phyloP scores from a whole-genome alignment of 176 grass and related monocot genomes.

The Rhynchospora tenuis region DNA sequence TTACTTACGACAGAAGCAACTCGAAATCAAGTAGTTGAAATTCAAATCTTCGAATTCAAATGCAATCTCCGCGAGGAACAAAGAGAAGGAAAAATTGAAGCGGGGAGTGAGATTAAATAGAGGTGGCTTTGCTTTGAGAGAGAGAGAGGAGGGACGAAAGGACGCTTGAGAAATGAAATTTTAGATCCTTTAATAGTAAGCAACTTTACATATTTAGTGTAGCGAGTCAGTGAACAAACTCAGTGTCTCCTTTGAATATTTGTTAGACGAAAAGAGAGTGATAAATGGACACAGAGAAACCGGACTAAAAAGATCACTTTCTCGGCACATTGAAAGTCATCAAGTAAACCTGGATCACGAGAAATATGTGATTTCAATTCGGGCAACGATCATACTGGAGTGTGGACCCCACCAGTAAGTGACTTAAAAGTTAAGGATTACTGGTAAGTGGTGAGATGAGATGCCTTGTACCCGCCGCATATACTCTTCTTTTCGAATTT shows the following conservation, averaged over 20 bases:
- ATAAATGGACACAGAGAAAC: neutral
- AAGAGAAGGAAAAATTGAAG: neutral
- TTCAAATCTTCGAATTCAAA: neutral
- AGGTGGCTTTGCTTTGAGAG: neutral
- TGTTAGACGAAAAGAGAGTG: neutral
- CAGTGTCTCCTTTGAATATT: neutral
- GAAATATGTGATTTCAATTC: neutral
- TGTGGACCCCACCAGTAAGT: neutral
- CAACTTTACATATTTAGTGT: neutral
- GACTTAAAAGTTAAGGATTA: neutral
- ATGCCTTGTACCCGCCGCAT: neutral
- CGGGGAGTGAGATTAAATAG: conserved; percentile 22
- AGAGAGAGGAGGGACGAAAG: neutral
- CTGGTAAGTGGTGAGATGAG: neutral
- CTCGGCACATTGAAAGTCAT: neutral
- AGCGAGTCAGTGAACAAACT: neutral
- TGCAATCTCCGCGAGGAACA: neutral
- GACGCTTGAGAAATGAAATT: neutral
- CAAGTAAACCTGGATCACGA: neutral
- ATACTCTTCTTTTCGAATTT: neutral
- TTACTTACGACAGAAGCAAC: conserved; percentile 22
- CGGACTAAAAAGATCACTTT: neutral
- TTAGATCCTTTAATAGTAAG: neutral
- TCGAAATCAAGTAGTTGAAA: neutral
- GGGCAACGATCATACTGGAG: neutral